These are phyloP conservation scores for Beverwykella pulmonaria DNA, from an alignment of 495 filamentous ascomycete species.

Conservation along the genomic window DNA sequence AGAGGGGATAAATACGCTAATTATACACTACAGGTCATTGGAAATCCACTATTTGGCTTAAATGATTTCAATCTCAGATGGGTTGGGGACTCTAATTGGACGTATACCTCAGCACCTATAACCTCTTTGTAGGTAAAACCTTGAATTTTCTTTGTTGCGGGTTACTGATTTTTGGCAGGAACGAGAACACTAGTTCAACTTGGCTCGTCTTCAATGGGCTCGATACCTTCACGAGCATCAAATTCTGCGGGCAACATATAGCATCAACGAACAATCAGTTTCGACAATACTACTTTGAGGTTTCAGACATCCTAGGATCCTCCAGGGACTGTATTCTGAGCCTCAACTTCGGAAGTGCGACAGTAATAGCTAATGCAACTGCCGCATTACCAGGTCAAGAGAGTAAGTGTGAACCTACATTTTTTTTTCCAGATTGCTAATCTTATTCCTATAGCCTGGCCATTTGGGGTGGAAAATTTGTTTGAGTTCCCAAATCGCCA, in stretches of 20 bases:
- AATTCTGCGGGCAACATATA: slow-evolving; percentile 62
- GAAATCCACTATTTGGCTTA: slow-evolving; percentile 52
- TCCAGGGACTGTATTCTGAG: slow-evolving; percentile 52
- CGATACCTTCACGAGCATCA: slow-evolving; percentile 66
- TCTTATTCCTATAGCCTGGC: slow-evolving; percentile 38
- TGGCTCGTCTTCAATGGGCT: slow-evolving; percentile 61
- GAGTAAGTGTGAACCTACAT: slow-evolving; percentile 34
- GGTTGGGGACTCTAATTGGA: slow-evolving; percentile 65
- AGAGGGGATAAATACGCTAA: background rate
- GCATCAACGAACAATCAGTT: slow-evolving; percentile 72
- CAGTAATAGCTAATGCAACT: slow-evolving; percentile 57
- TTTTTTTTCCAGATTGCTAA: background rate
- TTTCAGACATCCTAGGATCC: slow-evolving; percentile 54
- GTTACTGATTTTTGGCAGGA: slow-evolving; percentile 1
- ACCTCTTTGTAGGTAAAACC: slow-evolving; percentile 50
- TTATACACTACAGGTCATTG: slow-evolving; percentile 31
- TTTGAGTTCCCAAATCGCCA: slow-evolving; percentile 61
- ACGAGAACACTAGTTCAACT: slow-evolving; percentile 34
- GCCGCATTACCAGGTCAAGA: slow-evolving; percentile 59
- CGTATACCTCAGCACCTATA: slow-evolving; percentile 59
- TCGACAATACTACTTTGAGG: slow-evolving; percentile 69
- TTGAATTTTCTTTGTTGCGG: background rate
- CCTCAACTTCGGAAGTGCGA: slow-evolving; percentile 61
- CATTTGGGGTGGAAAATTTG: slow-evolving; percentile 36
- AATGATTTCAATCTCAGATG: slow-evolving; percentile 67